Percentiles rank a stretch among this genome's conserved stretches.
Conservation (phyloP, 768 basidiomycete genomes). For the Crassisporium funariophilum region DNA sequence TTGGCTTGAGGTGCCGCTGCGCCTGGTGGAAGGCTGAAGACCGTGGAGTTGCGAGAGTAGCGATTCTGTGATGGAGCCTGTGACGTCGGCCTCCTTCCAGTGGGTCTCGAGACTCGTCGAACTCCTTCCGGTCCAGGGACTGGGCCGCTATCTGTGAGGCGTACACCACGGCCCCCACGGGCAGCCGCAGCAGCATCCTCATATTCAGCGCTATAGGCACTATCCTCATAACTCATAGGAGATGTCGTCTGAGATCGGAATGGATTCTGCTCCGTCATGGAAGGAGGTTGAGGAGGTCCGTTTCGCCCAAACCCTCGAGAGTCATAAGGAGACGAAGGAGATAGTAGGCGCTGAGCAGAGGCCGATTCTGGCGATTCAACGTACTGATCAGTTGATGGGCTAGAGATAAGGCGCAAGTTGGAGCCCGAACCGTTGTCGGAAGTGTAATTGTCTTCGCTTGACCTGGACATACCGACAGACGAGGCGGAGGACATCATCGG, state of each 20-base stretch:
- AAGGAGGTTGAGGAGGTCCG: slow-evolving; percentile 28
- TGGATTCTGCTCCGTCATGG: slow-evolving; percentile 55
- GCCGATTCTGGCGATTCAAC: slow-evolving; percentile 41
- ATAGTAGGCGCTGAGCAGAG: slow-evolving; percentile 31
- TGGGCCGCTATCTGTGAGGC: slow-evolving; percentile 81
- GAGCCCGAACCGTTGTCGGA: slow-evolving; percentile 43
- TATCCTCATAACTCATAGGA: slow-evolving; percentile 42
- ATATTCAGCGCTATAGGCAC: slow-evolving; percentile 37
- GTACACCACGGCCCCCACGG: slow-evolving; percentile 62
- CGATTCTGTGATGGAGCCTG: slow-evolving; percentile 65
- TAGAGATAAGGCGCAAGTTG: slow-evolving; percentile 45
- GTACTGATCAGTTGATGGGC: slow-evolving; percentile 42
- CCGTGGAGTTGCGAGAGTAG: slow-evolving; percentile 65
- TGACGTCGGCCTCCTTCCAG: slow-evolving; percentile 58
- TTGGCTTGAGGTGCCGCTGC: slow-evolving; percentile 64
- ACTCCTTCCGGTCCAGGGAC: slow-evolving; percentile 80
- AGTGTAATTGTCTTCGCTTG: slow-evolving; percentile 50
- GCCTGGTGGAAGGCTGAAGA: slow-evolving; percentile 66
- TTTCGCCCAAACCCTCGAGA: slow-evolving; percentile 22
- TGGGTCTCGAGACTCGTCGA: slow-evolving; percentile 70
- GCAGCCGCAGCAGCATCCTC: slow-evolving; percentile 31
- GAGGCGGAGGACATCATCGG: slow-evolving; percentile 52
- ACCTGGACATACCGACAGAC: slow-evolving; percentile 44
- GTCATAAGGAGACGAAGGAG: slow-evolving; percentile 31
- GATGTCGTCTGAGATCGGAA: slow-evolving; percentile 53